Evolutionary conservation across 441 rosid species (phyloP), one percentile per base, ranked within the genome.

Genomic region (Erysimum cheiri): DNA sequence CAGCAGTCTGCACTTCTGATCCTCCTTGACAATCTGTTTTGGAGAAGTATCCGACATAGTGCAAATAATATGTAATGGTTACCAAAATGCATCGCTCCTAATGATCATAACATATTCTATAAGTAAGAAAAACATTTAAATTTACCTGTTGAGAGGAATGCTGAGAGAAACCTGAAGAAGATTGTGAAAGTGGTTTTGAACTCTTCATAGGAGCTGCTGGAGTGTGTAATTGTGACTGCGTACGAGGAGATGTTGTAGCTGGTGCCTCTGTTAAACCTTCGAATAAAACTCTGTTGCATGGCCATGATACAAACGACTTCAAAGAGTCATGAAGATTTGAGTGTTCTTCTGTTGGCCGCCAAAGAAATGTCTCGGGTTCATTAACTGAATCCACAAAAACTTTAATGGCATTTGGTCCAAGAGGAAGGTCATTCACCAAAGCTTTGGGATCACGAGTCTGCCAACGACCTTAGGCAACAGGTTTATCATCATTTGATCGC

Each of bases 381-480:
- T 8, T 6, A 26, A 60, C 50, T 4, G 7, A 36, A 60, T 60
- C 65, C 35, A 60, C 13, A 60, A 26, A 60, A 7, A 40, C 50
- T 60, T 26, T 60, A n/a, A 60, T 41, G 22, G 50, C 64, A 60
- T 60, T 26, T 60, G 26, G 26, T 24, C 26, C 26, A 24, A 24
- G 26, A 24, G 26, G 26, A 24, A 24, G 26, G 26, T 24, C 48
- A 46, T 59, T 40, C 63, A 59, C 48, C 65, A 60, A 40, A 28
- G 50, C n/a, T n/a, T 60, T 60, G 8, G 65, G 50, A 60, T 60
- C 65, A 28, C 36, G 36, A 60, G n/a, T 26, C 50, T 60, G 24
- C 64, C 64, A 60, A 41, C 50, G 26, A 24, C 26, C 26, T 24
- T 24, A 1, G 26, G 26, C 26, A 24, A 24, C 26, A 24, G 26